Evolutionary conservation across 345 rosid genomes (phyloP).

Genomic region (Citrus unshiu): DNA sequence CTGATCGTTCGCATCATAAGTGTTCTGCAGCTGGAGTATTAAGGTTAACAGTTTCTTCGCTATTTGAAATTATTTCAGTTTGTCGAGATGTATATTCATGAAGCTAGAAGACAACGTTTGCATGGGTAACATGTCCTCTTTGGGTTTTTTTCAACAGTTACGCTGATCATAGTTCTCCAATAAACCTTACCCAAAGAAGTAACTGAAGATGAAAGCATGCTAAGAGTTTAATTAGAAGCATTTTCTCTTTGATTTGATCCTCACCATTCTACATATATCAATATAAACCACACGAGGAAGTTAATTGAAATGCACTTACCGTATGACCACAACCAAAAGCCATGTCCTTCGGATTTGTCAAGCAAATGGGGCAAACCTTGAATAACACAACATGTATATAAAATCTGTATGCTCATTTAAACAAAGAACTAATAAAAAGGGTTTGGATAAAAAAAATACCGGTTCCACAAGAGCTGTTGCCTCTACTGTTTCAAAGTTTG

Average conservation of each 20-base stretch:
- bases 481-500: slow-evolving; percentile 33
- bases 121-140: background rate
- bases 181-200: background rate
- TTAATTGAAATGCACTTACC: slow-evolving; percentile 41
- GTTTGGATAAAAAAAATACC: slow-evolving; percentile 27
- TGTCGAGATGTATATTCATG: background rate
- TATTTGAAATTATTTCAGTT: background rate
- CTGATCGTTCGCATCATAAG: background rate
- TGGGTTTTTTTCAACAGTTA: background rate
- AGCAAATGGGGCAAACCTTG: slow-evolving; percentile 95
- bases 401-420: background rate
- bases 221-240: background rate
- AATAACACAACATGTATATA: slow-evolving; percentile 13
- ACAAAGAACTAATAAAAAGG: background rate
- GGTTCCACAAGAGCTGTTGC: slow-evolving; percentile 33
- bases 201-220: background rate
- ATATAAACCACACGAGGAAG: background rate
- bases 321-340: slow-evolving; percentile 95
- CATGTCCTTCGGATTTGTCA: slow-evolving; percentile 86
- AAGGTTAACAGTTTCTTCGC: background rate
- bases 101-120: background rate
- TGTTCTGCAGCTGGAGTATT: background rate
- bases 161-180: background rate
- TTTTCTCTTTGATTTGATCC: background rate
- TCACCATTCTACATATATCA: background rate